Base-by-base conservation (phyloP, 2,329 filamentous ascomycete genomes). In the Dothiorella sarmentorum region DNA sequence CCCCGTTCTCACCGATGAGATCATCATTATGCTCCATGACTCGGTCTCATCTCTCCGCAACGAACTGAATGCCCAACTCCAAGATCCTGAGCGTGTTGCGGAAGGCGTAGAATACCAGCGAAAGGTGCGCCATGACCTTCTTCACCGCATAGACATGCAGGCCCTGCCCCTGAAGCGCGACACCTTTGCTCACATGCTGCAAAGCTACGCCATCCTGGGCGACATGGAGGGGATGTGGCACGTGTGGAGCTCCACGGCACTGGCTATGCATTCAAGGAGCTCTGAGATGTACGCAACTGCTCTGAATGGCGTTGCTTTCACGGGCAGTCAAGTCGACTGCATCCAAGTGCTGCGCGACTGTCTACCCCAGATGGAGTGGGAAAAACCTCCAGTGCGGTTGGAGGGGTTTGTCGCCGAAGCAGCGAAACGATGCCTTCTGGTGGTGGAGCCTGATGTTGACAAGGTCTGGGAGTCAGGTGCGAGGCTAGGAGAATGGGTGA, bases 191-290 rank as follows among this genome's bases (percentile, higher is more conserved):
- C 71, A 74, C 64, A 59, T 67, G 4, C 64, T 69, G 4, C 63
- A 68, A 20, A 15, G 71, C 1, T 80, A 84, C 62, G 76, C 81
- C 4, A 62, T 64, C 18, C 75, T 76, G 60, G 65, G 68, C 17
- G 73, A 84, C 63, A 86, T 83, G 78, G 68, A 78, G 15, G 73
- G 75, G 5, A 84, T 89, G 65, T 88, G 84, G 85, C 76, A 82
- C 18, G 67, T 78, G 9, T 89, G 86, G 78, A 78, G 79, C 57
- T 76, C 79, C 58, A 78, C 83, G 3, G 72, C 85, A 13, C 75
- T 80, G 38, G 78, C 80, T 63, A 71, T 77, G 37, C 67, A 70
- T 7, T 64, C 75, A 1, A 81, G 86, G 18, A 79, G 80, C 0
- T 66, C 74, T n/a, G 67, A 68, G 15, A 75, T 87, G 62, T 90